These are phyloP conservation scores for Leptodontidium sp. DNA, from an alignment of 2,329 filamentous ascomycete species.

Conservation along the genomic window DNA sequence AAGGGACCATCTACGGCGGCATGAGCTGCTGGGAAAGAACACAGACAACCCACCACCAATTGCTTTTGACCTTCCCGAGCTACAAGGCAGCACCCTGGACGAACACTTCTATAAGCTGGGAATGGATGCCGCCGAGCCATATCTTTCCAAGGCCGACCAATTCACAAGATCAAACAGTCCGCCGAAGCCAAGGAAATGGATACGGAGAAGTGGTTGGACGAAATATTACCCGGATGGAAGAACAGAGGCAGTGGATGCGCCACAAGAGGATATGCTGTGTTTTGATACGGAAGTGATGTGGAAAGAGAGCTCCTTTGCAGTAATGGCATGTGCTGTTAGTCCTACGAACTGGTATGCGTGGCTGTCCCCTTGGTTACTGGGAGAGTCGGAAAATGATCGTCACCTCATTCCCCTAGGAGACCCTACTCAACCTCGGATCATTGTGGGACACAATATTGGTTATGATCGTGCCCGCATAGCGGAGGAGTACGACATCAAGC, in stretches of 20 bases:
- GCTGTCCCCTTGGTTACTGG: conserved; percentile 94
- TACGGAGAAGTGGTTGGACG: conserved; percentile 86
- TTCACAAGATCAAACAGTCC: conserved; percentile 72
- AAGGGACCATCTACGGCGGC: conserved; percentile 80
- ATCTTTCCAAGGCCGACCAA: conserved; percentile 75
- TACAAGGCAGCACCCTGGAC: conserved; percentile 84
- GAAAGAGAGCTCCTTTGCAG: conserved; percentile 89
- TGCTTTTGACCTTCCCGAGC: conserved; percentile 81
- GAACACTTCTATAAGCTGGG: conserved; percentile 94
- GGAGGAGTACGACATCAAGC: conserved; percentile 87
- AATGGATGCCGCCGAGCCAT: conserved; percentile 86
- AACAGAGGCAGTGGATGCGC: conserved; percentile 76
- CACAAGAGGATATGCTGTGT: conserved; percentile 82
- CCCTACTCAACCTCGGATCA: conserved; percentile 72
- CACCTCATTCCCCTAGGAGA: conserved; percentile 91
- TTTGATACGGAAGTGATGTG: conserved; percentile 99
- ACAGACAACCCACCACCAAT: conserved; percentile 79
- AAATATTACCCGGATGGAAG: conserved; percentile 83
- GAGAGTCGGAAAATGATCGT: conserved; percentile 77
- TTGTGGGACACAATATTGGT: conserved; percentile 95
- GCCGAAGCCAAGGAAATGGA: conserved; percentile 74
- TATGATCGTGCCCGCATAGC: conserved; percentile 89
- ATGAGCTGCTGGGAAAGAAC: conserved; percentile 91
- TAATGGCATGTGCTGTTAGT: conserved; percentile 95
- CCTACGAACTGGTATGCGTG: conserved; percentile 95